Percentiles rank a stretch among this genome's conserved stretches.
Conservation (phyloP, 371 early-diverging fungal genomes). For the Mucor racemosus region DNA sequence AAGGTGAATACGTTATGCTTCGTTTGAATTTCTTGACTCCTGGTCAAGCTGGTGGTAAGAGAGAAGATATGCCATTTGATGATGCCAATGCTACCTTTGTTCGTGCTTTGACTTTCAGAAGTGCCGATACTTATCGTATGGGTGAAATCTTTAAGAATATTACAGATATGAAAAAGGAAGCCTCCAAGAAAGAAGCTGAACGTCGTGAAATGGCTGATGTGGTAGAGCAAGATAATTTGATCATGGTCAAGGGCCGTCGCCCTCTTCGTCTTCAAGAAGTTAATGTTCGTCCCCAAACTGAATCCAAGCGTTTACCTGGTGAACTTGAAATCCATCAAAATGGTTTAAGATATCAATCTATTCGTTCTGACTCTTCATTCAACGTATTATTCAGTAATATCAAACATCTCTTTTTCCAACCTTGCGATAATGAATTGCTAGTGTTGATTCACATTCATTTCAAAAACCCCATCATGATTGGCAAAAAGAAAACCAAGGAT, state of each 20-base stretch:
- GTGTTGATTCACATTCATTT: conserved; percentile 97
- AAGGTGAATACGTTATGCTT: conserved; percentile 92
- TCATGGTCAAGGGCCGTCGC: conserved; percentile 80
- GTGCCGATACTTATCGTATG: conserved; percentile 84
- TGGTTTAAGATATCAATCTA: conserved; percentile 90
- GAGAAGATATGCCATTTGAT: conserved; percentile 89
- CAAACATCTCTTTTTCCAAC: conserved; percentile 98
- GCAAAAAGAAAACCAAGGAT: conserved; percentile 98
- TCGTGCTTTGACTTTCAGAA: conserved; percentile 89
- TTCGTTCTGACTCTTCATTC: conserved; percentile 83
- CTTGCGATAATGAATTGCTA: conserved; percentile 95
- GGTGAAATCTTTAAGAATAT: conserved; percentile 85
- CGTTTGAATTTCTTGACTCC: conserved; percentile 98
- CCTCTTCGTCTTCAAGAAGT: conserved; percentile 87
- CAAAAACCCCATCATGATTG: conserved; percentile 96
- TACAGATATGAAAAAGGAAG: conserved; percentile 88
- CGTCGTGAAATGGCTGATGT: conserved; percentile 95
- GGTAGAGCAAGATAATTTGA: conserved; percentile 91
- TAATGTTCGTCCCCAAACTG: conserved; percentile 84
- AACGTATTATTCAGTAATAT: conserved; percentile 98
- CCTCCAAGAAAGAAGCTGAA: conserved; percentile 90
- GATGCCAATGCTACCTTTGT: conserved; percentile 91
- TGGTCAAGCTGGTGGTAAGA: conserved; percentile 89
- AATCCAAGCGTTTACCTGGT: conserved; percentile 88
- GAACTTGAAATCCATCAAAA: conserved; percentile 95